phyloP scores from a whole-genome alignment of 208 protist species.

The Balamuthia mandrillaris region DNA sequence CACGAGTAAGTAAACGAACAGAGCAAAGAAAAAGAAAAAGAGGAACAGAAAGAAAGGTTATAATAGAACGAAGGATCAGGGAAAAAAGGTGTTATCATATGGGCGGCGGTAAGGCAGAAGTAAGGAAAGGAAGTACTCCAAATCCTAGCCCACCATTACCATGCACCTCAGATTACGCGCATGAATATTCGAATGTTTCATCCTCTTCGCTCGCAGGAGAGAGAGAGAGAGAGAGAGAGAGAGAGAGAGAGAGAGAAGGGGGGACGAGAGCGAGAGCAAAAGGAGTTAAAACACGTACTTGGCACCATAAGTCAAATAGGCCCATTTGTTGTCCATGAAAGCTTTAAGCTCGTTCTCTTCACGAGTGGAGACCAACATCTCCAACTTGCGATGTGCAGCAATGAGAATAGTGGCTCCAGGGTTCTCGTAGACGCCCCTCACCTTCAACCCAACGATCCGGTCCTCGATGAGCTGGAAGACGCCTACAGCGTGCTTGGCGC shows the following conservation, averaged over 20 bases:
- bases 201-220: too few relatives aligned
- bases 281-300: too few relatives aligned
- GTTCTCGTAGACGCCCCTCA: constrained; percentile 62
- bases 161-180: too few relatives aligned
- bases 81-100: neutral
- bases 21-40: neutral
- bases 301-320: constrained; percentile 48
- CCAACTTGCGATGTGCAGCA: constrained; percentile 55
- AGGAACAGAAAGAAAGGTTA: neutral
- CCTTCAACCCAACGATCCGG: constrained; percentile 65
- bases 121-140: too few relatives aligned
- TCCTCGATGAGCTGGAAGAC: constrained; percentile 64
- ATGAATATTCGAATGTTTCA: too few relatives aligned
- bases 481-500: constrained; percentile 56
- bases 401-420: constrained; percentile 58
- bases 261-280: too few relatives aligned
- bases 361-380: constrained; percentile 32
- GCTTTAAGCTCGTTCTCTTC: constrained; percentile 56
- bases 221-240: too few relatives aligned
- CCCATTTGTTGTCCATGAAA: constrained; percentile 55
- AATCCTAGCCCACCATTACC: too few relatives aligned
- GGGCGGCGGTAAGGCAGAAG: neutral
- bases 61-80: too few relatives aligned
- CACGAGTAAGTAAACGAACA: neutral
- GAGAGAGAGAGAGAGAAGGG: too few relatives aligned